Evolutionary conservation across 768 basidiomycete genomes (phyloP), one percentile per base, ranked within the genome.

Genomic region (Lentinula edodes): DNA sequence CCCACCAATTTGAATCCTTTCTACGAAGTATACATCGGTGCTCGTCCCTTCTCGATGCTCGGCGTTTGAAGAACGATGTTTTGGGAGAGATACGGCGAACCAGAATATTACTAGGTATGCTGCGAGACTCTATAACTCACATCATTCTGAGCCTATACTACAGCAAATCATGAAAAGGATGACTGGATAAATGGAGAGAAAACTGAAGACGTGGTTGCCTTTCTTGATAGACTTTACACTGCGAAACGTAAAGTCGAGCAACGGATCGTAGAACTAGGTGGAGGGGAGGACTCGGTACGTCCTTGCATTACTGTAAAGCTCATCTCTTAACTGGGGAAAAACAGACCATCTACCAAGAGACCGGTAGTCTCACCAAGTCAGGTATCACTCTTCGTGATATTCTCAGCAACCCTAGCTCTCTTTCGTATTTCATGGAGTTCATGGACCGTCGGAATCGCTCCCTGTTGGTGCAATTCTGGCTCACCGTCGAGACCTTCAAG

Each of bases 401-500:
- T 55, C 84, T 99, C 3, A 78, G 87, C 23, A 95, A 93, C 66
- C 95, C 96, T 0, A 89, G 87, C 41, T 93, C 94, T 0, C 81
- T 98, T 2, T 93, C 92, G 2, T 96, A 97, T 71, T 92, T 96
- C 75, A 95, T 98, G 88, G 97, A 99, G 76, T 97, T 93, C 67
- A 95, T 98, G 93, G 97, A 98, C 66, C 84, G 97, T 13, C 84
- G 90, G 7, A 82, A 86, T 62, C 85, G 90, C 35, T 91, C 95
- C 12, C 69, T 92, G 12, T 84, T 93, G 9, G 93, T 97, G 3
- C 96, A 98, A 65, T 99, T 98, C 74, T 98, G 96, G 96, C 78
- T 98, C 1, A 93, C 94, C 0, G 92, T 98, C 2, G 95, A 99
- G 75, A 93, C 93, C 61, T 96, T 98, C 82, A 98, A 98, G 75